Conservation (phyloP, 2,329 filamentous ascomycete species). For the Beauveria pseudobassiana region DNA sequence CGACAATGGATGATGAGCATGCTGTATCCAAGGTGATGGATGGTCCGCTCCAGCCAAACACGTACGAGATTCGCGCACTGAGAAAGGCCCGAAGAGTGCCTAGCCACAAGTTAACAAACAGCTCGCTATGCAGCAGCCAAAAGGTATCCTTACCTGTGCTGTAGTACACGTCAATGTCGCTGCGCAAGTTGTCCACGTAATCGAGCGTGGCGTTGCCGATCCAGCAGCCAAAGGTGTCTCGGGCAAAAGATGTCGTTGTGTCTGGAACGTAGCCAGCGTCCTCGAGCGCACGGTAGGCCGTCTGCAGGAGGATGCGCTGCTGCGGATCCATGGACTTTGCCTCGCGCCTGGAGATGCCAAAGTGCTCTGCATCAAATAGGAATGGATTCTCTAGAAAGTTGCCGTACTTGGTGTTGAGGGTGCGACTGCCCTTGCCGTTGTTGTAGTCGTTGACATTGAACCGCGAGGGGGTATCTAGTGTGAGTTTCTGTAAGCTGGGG, state of each 20-base stretch:
- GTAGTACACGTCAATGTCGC: not conserved
- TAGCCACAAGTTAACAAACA: constrained; percentile 22
- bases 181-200: constrained; percentile 18
- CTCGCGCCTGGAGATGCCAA: not conserved
- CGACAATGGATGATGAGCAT: constrained; percentile 29
- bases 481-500: not conserved
- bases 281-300: constrained; percentile 14
- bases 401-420: not conserved
- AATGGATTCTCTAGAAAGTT: not conserved
- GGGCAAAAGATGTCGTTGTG: not conserved
- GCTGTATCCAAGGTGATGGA: constrained; percentile 28
- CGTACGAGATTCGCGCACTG: constrained; percentile 25
- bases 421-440: not conserved
- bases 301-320: constrained; percentile 14
- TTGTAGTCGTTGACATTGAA: not conserved
- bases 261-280: not conserved
- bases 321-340: constrained; percentile 11
- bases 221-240: constrained; percentile 20
- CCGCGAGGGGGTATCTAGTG: not conserved
- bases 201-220: constrained; percentile 19
- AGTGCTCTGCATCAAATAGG: not conserved
- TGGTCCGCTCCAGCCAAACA: constrained; percentile 29
- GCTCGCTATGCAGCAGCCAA: constrained; percentile 8
- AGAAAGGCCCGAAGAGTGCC: constrained; percentile 27
- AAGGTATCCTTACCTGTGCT: constrained; percentile 16